These are phyloP conservation scores for Ilex paraguariensis DNA, from an alignment of 305 asterid species.

Conservation along the genomic window DNA sequence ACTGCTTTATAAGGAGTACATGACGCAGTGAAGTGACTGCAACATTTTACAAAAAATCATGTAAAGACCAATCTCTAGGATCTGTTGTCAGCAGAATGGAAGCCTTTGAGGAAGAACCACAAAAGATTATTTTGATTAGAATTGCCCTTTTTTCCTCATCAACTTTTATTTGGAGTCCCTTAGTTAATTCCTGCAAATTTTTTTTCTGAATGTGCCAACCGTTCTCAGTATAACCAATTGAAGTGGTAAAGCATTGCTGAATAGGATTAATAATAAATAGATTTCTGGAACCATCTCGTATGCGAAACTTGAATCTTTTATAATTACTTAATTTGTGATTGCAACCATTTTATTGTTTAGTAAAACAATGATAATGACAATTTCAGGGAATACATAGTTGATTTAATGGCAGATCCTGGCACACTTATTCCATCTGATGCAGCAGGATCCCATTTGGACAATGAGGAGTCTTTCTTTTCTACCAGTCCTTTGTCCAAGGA, in stretches of 20 bases:
- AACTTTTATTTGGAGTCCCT: conserved; percentile 6
- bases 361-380: conserved; percentile 4
- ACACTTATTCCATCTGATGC: conserved; percentile 90
- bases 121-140: no score
- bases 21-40: no score
- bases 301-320: no score
- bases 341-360: no score
- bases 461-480: conserved; percentile 30
- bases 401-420: conserved; percentile 96
- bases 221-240: background rate
- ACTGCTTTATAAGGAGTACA: no score
- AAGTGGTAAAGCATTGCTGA: background rate
- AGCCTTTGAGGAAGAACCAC: no score
- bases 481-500: conserved; percentile 21
- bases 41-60: no score
- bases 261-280: background rate
- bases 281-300: no score
- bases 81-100: no score
- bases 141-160: no score
- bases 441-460: conserved; percentile 42
- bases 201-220: background rate
- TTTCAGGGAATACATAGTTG: conserved; percentile 92
- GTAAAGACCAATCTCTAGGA: no score
- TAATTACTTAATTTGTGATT: no score
- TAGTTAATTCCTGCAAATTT: conserved; percentile 9